phyloP scores from a whole-genome alignment of 2,329 filamentous ascomycete genomes.

The Paramyrothecium sp. region DNA sequence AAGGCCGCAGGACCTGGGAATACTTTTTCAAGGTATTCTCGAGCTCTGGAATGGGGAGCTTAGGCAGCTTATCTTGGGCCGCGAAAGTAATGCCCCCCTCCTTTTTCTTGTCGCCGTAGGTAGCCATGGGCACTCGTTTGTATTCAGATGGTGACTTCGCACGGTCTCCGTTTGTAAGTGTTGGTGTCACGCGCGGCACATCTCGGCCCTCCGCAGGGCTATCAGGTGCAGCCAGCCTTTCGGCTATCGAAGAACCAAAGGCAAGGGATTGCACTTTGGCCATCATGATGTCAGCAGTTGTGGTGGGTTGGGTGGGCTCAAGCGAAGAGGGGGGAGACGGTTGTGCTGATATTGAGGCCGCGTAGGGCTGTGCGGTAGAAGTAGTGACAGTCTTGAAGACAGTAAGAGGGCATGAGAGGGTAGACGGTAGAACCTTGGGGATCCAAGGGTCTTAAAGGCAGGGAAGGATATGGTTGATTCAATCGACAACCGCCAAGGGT shows the following conservation, averaged over 20 bases:
- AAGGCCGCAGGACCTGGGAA: slow-evolving; percentile 71
- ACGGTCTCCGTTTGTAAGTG: not conserved
- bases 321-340: slow-evolving; percentile 73
- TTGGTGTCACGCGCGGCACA: not conserved
- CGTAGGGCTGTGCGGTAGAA: slow-evolving; percentile 89
- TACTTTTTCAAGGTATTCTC: slow-evolving; percentile 78
- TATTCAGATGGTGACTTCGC: slow-evolving; percentile 22
- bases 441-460: no score
- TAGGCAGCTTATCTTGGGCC: slow-evolving; percentile 82
- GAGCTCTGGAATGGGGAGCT: slow-evolving; percentile 88
- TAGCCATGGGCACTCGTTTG: slow-evolving; percentile 50
- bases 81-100: slow-evolving; percentile 83
- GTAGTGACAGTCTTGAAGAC: slow-evolving; percentile 84
- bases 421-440: no score
- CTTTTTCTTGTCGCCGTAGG: slow-evolving; percentile 49
- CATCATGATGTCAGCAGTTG: slow-evolving; percentile 32
- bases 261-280: slow-evolving; percentile 32
- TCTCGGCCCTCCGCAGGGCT: not conserved
- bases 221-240: slow-evolving; percentile 56
- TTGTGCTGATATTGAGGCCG: slow-evolving; percentile 78
- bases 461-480: no score
- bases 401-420: slow-evolving; percentile 75
- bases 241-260: slow-evolving; percentile 65
- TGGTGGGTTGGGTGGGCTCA: slow-evolving; percentile 35
- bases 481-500: no score